Evolutionary conservation across 78 protist species (phyloP), one percentile per base, ranked within the genome.

Genomic region (Dictyostelium capitatum): DNA sequence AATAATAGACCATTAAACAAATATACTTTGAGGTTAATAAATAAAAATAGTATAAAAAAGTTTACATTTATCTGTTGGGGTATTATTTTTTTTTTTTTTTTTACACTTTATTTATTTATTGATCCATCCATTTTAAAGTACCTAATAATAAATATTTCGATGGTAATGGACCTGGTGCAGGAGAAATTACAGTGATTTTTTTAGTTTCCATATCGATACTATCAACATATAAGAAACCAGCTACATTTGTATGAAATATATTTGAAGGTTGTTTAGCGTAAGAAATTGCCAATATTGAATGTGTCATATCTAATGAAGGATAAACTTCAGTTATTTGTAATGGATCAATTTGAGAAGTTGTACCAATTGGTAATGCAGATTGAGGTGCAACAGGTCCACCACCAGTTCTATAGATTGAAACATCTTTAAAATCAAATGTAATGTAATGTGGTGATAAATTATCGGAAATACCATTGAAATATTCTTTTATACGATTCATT

Each of bases 211-310:
- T 70, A 47, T 95, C 79, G 32, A 95, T 75, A 54, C 82, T 92
- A n/a, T 84, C 62, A 83, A 95, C 95, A 57, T 89, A 89, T 6
- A 95, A 82, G 56, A 89, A 95, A n/a, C 97, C 97, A 59, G 89
- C 89, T 25, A 95, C 51, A 79, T 89, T 89, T 7, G 80, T 25
- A 32, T 57, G 64, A 6, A 85, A 37, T 7, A 87, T n/a, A 37
- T 43, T 17, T 79, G 80, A 84, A 7, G 80, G 47, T 50, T 48
- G 57, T 32, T 85, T 79, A 6, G 95, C 82, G 48, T 89, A 84
- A 56, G 95, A 87, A 41, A 95, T 79, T 1, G 75, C 91, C 8
- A 95, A 73, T 20, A 95, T 50, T 7, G 89, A 82, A 28, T 89
- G 83, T 14, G 47, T 4, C 81, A 95, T 70, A 41, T 95, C 97